A percentile compares a stretch with the other conserved stretches of the same genome.
These are phyloP conservation scores for Auriculariales sp. DNA, from an alignment of 768 basidiomycete species.

Conservation along the genomic window DNA sequence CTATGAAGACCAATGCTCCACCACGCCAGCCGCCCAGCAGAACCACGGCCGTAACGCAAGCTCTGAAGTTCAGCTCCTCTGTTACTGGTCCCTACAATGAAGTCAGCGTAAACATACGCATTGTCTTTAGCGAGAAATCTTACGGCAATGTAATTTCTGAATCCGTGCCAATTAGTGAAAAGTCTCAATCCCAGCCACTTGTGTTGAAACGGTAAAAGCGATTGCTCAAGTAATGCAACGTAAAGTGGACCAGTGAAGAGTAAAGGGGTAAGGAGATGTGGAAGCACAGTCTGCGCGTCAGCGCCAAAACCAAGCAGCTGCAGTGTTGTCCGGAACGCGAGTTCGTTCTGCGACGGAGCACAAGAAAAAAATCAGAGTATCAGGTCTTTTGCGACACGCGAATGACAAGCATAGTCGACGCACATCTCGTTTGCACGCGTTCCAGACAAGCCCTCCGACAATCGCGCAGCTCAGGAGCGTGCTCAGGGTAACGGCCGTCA, in stretches of 20 bases:
- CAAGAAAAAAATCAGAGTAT: background rate
- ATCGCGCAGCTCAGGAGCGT: slow-evolving; percentile 41
- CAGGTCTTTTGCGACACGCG: background rate
- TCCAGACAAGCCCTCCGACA: slow-evolving; percentile 30
- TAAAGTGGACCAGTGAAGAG: slow-evolving; percentile 73
- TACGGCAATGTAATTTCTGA: slow-evolving; percentile 53
- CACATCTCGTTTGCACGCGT: slow-evolving; percentile 12
- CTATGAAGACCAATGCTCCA: slow-evolving; percentile 53
- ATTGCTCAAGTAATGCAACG: slow-evolving; percentile 26
- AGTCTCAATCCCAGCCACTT: slow-evolving; percentile 27
- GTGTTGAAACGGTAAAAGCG: slow-evolving; percentile 43
- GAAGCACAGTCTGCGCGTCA: slow-evolving; percentile 5
- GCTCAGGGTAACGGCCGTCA: slow-evolving; percentile 50
- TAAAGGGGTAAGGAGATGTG: slow-evolving; percentile 55
- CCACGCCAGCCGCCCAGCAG: slow-evolving; percentile 45
- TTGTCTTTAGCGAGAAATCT: too few relatives aligned
- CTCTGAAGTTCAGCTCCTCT: slow-evolving; percentile 84
- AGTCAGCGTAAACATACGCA: too few relatives aligned
- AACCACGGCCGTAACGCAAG: slow-evolving; percentile 65
- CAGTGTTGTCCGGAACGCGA: slow-evolving; percentile 18
- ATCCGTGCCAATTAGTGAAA: slow-evolving; percentile 39
- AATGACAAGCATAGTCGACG: slow-evolving; percentile 5
- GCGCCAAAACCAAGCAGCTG: slow-evolving; percentile 26
- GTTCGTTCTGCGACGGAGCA: background rate
- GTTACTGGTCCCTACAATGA: slow-evolving; percentile 63